These are phyloP conservation scores for Penicillium oxalicum DNA, from an alignment of 2,329 filamentous ascomycete species.

Conservation along the genomic window DNA sequence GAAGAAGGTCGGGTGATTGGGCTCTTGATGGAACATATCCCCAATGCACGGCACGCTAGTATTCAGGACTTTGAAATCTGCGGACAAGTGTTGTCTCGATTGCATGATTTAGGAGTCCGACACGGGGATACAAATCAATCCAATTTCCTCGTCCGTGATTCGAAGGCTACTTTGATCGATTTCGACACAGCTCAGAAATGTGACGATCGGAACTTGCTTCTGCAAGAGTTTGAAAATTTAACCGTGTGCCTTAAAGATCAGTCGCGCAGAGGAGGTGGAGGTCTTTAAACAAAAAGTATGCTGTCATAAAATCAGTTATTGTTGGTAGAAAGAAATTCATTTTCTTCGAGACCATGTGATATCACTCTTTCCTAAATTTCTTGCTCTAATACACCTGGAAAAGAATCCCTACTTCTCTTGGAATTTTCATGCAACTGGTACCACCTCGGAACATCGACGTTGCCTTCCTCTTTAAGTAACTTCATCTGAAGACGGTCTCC, in stretches of 20 bases:
- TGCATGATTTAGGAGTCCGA: background rate
- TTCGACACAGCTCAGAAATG: no score
- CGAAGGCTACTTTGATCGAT: background rate
- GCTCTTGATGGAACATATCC: background rate
- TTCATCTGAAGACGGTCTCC: background rate
- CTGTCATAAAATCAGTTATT: no score
- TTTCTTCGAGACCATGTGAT: background rate
- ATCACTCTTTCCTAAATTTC: background rate
- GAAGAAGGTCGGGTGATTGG: background rate
- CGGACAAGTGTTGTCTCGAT: background rate
- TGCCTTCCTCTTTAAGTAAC: background rate
- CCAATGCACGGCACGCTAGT: background rate
- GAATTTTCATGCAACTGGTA: background rate
- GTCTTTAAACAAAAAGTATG: no score
- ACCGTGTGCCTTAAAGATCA: background rate
- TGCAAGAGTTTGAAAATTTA: background rate
- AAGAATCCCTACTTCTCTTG: background rate
- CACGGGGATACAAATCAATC: background rate
- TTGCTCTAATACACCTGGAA: background rate
- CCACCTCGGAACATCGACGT: background rate
- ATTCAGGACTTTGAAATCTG: background rate
- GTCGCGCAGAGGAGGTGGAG: background rate
- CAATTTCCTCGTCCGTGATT: background rate
- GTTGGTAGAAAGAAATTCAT: background rate
- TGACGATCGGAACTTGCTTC: background rate